Evolutionary conservation across 371 early-diverging fungal genomes (phyloP).

Genomic region (Syncephalis fuscata): DNA sequence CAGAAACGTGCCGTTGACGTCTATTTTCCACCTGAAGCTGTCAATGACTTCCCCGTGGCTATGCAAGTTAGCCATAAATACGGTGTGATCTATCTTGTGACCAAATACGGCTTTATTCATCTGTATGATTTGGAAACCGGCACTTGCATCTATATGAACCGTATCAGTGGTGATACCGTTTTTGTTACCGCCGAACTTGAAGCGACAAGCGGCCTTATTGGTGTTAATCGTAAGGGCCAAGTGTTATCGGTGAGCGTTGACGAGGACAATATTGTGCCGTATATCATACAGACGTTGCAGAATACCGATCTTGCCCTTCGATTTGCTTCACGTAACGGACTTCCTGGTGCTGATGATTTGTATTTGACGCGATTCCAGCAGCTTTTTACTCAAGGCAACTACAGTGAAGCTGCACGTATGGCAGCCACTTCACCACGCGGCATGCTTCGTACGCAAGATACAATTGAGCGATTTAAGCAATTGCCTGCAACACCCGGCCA

Average conservation of each 20-base stretch:
- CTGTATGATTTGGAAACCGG: constrained; percentile 90
- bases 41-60: constrained; percentile 88
- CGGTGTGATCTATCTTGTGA: constrained; percentile 83
- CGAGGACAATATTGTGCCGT: constrained; percentile 75
- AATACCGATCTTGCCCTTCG: constrained; percentile 83
- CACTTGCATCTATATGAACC: constrained; percentile 87
- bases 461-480: constrained; percentile 87
- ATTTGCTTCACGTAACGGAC: constrained; percentile 73
- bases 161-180: constrained; percentile 91
- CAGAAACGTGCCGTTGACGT: constrained; percentile 85
- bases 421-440: constrained; percentile 92
- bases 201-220: constrained; percentile 73
- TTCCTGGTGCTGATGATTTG: constrained; percentile 92
- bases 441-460: constrained; percentile 85
- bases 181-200: constrained; percentile 92
- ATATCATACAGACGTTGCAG: constrained; percentile 62
- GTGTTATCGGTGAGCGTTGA: constrained; percentile 83
- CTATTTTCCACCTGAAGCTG: constrained; percentile 90
- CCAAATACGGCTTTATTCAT: constrained; percentile 95
- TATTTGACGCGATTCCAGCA: constrained; percentile 78
- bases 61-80: constrained; percentile 90
- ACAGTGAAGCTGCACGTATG: constrained; percentile 82
- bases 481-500: constrained; percentile 64
- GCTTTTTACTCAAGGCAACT: constrained; percentile 60
- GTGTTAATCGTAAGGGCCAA: constrained; percentile 94